Percentiles rank a stretch among this genome's conserved stretches.
These are phyloP conservation scores for Sugiyamaella floridensis DNA, from an alignment of 805 yeast species.

Conservation along the genomic window DNA sequence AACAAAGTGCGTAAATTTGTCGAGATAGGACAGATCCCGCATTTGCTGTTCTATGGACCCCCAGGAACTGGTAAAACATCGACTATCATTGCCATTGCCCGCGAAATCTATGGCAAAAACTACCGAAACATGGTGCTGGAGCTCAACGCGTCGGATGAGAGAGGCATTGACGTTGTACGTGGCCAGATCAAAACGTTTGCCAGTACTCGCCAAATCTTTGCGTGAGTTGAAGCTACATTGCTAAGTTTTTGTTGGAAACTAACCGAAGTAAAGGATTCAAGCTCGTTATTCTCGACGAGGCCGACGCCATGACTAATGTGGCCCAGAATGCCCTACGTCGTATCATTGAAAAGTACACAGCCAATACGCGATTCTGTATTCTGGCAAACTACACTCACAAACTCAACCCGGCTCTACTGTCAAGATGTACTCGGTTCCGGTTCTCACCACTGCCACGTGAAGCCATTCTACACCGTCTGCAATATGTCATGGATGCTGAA, in stretches of 20 bases:
- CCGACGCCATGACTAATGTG: conserved; percentile 95
- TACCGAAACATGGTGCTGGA: conserved; percentile 88
- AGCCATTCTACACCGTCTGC: conserved; percentile 63
- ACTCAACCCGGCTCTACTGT: conserved; percentile 85
- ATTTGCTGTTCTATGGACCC: conserved; percentile 88
- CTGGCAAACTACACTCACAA: conserved; percentile 95
- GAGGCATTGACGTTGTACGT: conserved; percentile 97
- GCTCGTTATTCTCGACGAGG: conserved; percentile 88
- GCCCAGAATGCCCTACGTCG: conserved; percentile 95
- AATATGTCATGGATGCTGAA: conserved; percentile 65
- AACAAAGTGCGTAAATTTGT: conserved; percentile 67
- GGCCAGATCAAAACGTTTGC: conserved; percentile 97
- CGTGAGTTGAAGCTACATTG: conserved; percentile 7
- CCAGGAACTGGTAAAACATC: conserved; percentile 95
- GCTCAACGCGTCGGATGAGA: conserved; percentile 92
- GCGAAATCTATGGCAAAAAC: conserved; percentile 76
- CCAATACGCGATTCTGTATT: conserved; percentile 91
- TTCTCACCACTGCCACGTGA: conserved; percentile 70
- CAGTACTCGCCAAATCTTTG: conserved; percentile 85
- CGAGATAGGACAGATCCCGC: conserved; percentile 78
- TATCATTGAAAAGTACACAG: conserved; percentile 88
- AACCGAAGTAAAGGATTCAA: conserved; percentile 53
- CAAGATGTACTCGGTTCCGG: conserved; percentile 92
- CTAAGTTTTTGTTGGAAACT: conserved; percentile 28
- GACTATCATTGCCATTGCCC: conserved; percentile 78